Percentiles rank a stretch among this genome's conserved stretches.
Conservation (phyloP, 2,329 filamentous ascomycete species). For the Trichoderma cornu-damae region DNA sequence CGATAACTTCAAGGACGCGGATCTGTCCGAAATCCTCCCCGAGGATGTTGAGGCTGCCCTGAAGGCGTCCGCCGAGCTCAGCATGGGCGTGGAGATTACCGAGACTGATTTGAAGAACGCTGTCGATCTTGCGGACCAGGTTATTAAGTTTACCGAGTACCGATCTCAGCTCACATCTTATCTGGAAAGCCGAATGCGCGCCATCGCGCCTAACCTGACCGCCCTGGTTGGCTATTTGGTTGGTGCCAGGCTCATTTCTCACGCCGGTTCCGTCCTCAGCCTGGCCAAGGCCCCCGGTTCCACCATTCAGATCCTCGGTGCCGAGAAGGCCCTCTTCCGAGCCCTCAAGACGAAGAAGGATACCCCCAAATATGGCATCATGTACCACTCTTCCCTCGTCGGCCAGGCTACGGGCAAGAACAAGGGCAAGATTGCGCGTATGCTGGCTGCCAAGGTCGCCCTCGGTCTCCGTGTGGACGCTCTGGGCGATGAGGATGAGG, state of each 20-base stretch:
- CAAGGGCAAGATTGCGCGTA: slow-evolving; percentile 98
- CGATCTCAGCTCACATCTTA: slow-evolving; percentile 83
- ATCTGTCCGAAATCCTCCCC: slow-evolving; percentile 85
- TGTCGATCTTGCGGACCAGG: slow-evolving; percentile 83
- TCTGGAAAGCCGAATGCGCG: slow-evolving; percentile 88
- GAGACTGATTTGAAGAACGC: slow-evolving; percentile 92
- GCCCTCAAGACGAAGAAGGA: slow-evolving; percentile 99
- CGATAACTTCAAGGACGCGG: slow-evolving; percentile 66
- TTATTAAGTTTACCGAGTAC: slow-evolving; percentile 87
- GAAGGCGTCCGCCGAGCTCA: slow-evolving; percentile 91
- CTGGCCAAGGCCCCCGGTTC: slow-evolving; percentile 91
- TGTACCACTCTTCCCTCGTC: slow-evolving; percentile 88
- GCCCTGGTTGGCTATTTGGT: slow-evolving; percentile 89
- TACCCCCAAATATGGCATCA: slow-evolving; percentile 95
- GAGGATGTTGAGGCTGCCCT: slow-evolving; percentile 91
- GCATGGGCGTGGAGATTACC: slow-evolving; percentile 97
- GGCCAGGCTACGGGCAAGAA: slow-evolving; percentile 96
- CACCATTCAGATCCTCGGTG: slow-evolving; percentile 96
- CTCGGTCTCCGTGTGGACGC: slow-evolving; percentile 92
- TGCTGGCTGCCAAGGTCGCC: slow-evolving; percentile 88
- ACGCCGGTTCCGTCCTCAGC: slow-evolving; percentile 89
- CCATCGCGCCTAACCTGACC: slow-evolving; percentile 93
- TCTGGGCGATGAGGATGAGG: slow-evolving; percentile 55
- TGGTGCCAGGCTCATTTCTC: slow-evolving; percentile 88
- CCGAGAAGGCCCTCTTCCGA: slow-evolving; percentile 97